A percentile compares a stretch with the other conserved stretches of the same genome.
phyloP scores from a whole-genome alignment of 2,329 filamentous ascomycete species.

The Cladosporium halotolerans region DNA sequence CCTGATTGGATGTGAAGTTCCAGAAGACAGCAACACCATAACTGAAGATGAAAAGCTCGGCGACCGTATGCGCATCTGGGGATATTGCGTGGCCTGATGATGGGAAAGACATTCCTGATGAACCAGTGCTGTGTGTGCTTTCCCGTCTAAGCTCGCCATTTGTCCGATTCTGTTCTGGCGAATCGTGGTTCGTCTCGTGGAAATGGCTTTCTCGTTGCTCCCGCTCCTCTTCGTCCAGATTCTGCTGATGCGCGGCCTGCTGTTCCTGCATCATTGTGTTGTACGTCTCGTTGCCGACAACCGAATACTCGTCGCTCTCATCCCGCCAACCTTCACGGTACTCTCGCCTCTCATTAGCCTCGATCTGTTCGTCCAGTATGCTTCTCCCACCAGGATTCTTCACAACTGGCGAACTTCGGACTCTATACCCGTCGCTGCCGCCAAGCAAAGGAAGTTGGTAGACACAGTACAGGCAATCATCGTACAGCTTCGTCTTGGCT shows the following conservation, averaged over 20 bases:
- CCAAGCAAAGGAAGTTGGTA: slow-evolving; percentile 87
- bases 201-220: slow-evolving; percentile 8
- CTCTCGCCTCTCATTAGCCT: slow-evolving; percentile 80
- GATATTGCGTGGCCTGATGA: slow-evolving; percentile 51
- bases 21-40: slow-evolving; percentile 98
- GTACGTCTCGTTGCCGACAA: slow-evolving; percentile 22
- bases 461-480: slow-evolving; percentile 92
- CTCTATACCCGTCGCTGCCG: slow-evolving; percentile 76
- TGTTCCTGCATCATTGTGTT: slow-evolving; percentile 14
- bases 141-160: slow-evolving; percentile 17
- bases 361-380: slow-evolving; percentile 89
- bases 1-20: slow-evolving; percentile 95
- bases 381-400: slow-evolving; percentile 92
- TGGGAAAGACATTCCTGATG: slow-evolving; percentile 35
- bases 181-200: slow-evolving; percentile 9
- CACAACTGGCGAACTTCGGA: slow-evolving; percentile 83
- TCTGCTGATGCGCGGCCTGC: slow-evolving; percentile 10
- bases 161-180: not conserved
- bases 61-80: slow-evolving; percentile 70
- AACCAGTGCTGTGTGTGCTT: slow-evolving; percentile 26
- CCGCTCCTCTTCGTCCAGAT: slow-evolving; percentile 9
- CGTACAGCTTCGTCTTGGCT: slow-evolving; percentile 91
- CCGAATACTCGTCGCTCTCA: slow-evolving; percentile 60
- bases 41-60: slow-evolving; percentile 94
- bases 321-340: slow-evolving; percentile 90